phyloP scores from a whole-genome alignment of 192 early-diverging fungal genomes.

The Backusella tarrabulga region DNA sequence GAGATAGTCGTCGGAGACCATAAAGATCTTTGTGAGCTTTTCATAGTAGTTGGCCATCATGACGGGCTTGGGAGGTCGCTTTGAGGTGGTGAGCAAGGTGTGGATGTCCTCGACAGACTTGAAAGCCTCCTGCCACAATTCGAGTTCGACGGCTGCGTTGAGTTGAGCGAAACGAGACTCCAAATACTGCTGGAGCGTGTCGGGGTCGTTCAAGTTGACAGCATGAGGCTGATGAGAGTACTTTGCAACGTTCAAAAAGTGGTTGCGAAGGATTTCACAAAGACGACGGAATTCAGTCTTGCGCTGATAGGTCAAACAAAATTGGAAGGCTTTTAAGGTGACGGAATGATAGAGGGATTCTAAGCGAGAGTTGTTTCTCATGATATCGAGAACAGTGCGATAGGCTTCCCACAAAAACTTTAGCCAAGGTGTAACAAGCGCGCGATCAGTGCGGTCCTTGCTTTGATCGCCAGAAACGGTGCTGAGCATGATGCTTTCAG shows the following conservation, averaged over 20 bases:
- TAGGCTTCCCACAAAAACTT: slow-evolving; percentile 99
- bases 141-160: slow-evolving; percentile 92
- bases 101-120: slow-evolving; percentile 97
- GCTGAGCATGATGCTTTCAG: slow-evolving; percentile 94
- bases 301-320: slow-evolving; percentile 92
- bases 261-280: slow-evolving; percentile 94
- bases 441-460: slow-evolving; percentile 97
- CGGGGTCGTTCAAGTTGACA: slow-evolving; percentile 94
- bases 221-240: slow-evolving; percentile 90
- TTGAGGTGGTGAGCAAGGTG: slow-evolving; percentile 84
- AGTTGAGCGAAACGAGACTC: slow-evolving; percentile 96
- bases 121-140: slow-evolving; percentile 99
- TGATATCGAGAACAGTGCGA: slow-evolving; percentile 92
- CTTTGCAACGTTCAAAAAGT: slow-evolving; percentile 89
- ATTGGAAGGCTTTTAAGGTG: slow-evolving; percentile 92
- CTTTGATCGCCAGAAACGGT: slow-evolving; percentile 91
- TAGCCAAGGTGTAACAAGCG: slow-evolving; percentile 97
- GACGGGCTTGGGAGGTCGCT: slow-evolving; percentile 88
- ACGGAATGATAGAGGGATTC: slow-evolving; percentile 93
- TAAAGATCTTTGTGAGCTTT: slow-evolving; percentile 94
- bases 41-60: slow-evolving; percentile 99
- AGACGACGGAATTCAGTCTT: slow-evolving; percentile 99
- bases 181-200: slow-evolving; percentile 94
- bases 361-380: slow-evolving; percentile 94
- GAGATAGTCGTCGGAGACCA: slow-evolving; percentile 95